These are phyloP conservation scores for Annulohypoxylon truncatum DNA, from an alignment of 2,329 filamentous ascomycete species.

Conservation along the genomic window DNA sequence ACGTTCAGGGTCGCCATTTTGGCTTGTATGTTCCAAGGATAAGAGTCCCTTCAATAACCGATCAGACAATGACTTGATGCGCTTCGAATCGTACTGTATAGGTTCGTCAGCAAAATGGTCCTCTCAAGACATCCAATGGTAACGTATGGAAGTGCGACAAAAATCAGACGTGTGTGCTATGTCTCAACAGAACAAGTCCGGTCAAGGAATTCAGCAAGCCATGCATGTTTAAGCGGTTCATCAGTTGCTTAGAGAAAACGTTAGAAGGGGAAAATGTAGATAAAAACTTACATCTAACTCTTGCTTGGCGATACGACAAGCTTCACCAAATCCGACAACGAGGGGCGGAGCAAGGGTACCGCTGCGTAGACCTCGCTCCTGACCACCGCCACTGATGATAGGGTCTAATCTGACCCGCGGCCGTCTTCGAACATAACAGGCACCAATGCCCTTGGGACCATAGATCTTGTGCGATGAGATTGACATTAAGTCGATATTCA, in stretches of 20 bases:
- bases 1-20: slow-evolving; percentile 84
- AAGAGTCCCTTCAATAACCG: slow-evolving; percentile 85
- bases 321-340: slow-evolving; percentile 93
- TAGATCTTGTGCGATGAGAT: slow-evolving; percentile 99
- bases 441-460: slow-evolving; percentile 95
- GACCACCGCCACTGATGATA: slow-evolving; percentile 94
- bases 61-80: slow-evolving; percentile 84
- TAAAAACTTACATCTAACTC: slow-evolving; percentile 83
- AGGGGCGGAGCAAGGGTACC: slow-evolving; percentile 91
- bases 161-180: slow-evolving; percentile 75
- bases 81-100: slow-evolving; percentile 86
- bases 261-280: slow-evolving; percentile 32
- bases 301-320: slow-evolving; percentile 88
- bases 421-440: slow-evolving; percentile 92
- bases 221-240: slow-evolving; percentile 90
- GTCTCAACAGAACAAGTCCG: slow-evolving; percentile 68
- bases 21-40: slow-evolving; percentile 87
- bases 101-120: slow-evolving; percentile 12
- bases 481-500: slow-evolving; percentile 99
- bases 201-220: slow-evolving; percentile 85
- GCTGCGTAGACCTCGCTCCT: slow-evolving; percentile 93
- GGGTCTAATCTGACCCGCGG: slow-evolving; percentile 95
- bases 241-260: slow-evolving; percentile 63
- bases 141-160: slow-evolving; percentile 34
- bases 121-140: slow-evolving; percentile 1